Evolutionary conservation across 768 basidiomycete genomes (phyloP), one percentile per base, ranked within the genome.

Genomic region (Russula olivacea): DNA sequence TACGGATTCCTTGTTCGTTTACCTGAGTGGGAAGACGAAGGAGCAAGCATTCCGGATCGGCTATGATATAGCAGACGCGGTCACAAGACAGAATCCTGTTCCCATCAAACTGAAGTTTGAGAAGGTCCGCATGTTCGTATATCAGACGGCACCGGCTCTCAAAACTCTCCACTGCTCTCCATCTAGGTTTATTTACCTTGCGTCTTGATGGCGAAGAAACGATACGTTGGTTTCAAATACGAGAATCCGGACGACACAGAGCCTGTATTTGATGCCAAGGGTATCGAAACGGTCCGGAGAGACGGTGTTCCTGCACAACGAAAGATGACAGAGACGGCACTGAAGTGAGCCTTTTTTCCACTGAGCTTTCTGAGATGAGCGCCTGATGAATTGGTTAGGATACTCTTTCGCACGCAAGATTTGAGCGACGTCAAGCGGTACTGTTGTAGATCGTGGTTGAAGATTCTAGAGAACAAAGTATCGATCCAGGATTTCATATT

Each of bases 71-170:
- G 87, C 95, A 8, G 88, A 95, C 51, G 80, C 82, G 0, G 83
- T 99, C 62, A 98, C 97, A 2, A 79, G 83, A 2, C 75, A 84
- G 73, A 98, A 98, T 69, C 97, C 96, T 0, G 79, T 85, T 4
- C 97, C 96, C 0, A 77, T 99, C 68, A 98, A 96, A 74, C 82
- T 99, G 61, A 98, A 98, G 74, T 98, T 99, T 68, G 97, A 99
- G 73, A 99, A 99, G 85, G 94, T 89, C 47, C 28, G 52, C 48
- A 38, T 40, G 40, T 47, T 25, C 55, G 32, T 72, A 17, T 41
- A 45, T 45, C 15, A 15, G 19, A 55, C 25, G 43, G 7, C 15
- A 28, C 47, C n/a, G 23, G 45, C 59, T 38, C 12, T 53, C 41
- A 45, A 36, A 36, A 25, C 34, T n/a, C 14, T n/a, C 21, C 19